These are phyloP conservation scores for Domatiomyces globalis DNA, from an alignment of 2,329 filamentous ascomycete genomes.

Conservation along the genomic window DNA sequence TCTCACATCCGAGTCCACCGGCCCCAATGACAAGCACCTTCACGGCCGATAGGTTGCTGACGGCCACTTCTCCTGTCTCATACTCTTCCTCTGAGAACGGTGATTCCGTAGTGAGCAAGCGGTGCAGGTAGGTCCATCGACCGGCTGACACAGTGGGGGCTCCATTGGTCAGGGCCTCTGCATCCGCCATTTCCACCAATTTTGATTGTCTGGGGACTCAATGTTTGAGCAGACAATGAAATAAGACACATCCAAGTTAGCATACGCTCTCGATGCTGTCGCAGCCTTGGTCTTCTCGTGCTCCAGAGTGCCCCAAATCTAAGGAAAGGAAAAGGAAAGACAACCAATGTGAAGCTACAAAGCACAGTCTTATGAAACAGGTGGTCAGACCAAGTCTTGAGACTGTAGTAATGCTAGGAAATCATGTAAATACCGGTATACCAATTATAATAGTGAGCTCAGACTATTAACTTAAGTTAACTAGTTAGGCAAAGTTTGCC, in stretches of 20 bases:
- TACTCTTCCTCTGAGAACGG: conserved; percentile 63
- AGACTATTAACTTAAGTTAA: too few relatives aligned
- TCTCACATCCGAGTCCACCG: conserved; percentile 87
- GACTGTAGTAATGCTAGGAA: too few relatives aligned
- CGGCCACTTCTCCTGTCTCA: conserved; percentile 37
- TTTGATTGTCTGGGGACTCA: background rate
- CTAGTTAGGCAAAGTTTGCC: too few relatives aligned
- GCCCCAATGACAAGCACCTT: conserved; percentile 64
- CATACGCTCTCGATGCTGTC: background rate
- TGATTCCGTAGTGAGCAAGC: conserved; percentile 59
- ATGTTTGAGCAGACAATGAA: background rate
- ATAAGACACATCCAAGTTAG: background rate
- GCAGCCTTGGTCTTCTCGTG: too few relatives aligned
- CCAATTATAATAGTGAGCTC: too few relatives aligned
- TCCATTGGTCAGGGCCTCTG: background rate
- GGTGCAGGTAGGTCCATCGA: conserved; percentile 62
- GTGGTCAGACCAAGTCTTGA: too few relatives aligned
- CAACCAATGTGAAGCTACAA: too few relatives aligned
- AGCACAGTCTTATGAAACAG: too few relatives aligned
- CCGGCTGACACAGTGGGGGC: background rate
- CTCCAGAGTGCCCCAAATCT: too few relatives aligned
- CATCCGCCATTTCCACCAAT: background rate
- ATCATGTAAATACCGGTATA: too few relatives aligned
- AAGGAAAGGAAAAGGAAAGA: too few relatives aligned
- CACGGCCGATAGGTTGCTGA: conserved; percentile 48